Conservation (phyloP, 2,329 filamentous ascomycete genomes). For the Penicillium italicum region DNA sequence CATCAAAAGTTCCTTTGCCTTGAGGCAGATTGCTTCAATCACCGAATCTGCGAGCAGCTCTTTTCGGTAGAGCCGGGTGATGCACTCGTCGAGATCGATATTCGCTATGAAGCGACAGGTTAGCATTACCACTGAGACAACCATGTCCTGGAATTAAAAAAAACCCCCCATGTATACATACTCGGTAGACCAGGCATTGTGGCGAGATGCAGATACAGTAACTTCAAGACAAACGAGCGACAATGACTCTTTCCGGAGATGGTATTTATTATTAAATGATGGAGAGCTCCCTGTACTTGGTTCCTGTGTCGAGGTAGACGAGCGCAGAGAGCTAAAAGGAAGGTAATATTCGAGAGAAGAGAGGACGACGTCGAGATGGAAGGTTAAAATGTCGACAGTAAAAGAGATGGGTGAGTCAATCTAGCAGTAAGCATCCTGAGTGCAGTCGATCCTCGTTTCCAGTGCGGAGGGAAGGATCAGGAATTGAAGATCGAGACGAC, state of each 20-base stretch:
- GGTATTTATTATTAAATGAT: background rate
- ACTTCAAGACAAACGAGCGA: background rate
- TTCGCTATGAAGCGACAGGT: slow-evolving; percentile 60
- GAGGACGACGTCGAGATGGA: background rate
- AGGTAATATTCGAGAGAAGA: background rate
- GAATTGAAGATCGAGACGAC: slow-evolving; percentile 1
- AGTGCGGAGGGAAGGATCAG: background rate
- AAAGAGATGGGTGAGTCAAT: background rate
- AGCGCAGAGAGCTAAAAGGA: slow-evolving; percentile 1
- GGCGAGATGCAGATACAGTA: slow-evolving; percentile 3
- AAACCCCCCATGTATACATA: slow-evolving; percentile 33
- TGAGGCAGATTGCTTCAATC: slow-evolving; percentile 98
- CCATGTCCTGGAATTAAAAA: background rate
- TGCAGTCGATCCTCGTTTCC: slow-evolving; percentile 1
- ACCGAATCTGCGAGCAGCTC: slow-evolving; percentile 96
- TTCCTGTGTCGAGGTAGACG: background rate
- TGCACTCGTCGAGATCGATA: slow-evolving; percentile 98
- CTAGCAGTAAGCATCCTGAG: slow-evolving; percentile 2
- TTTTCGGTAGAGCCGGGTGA: slow-evolving; percentile 92
- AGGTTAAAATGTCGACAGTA: background rate
- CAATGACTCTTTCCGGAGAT: background rate
- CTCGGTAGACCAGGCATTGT: slow-evolving; percentile 47
- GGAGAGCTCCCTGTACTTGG: background rate
- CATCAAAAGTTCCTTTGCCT: slow-evolving; percentile 98
- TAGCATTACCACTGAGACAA: background rate